A percentile compares a stretch with the other conserved stretches of the same genome.
Conservation (phyloP, 148 eudicot genomes). For the Rhododendron simsii region DNA sequence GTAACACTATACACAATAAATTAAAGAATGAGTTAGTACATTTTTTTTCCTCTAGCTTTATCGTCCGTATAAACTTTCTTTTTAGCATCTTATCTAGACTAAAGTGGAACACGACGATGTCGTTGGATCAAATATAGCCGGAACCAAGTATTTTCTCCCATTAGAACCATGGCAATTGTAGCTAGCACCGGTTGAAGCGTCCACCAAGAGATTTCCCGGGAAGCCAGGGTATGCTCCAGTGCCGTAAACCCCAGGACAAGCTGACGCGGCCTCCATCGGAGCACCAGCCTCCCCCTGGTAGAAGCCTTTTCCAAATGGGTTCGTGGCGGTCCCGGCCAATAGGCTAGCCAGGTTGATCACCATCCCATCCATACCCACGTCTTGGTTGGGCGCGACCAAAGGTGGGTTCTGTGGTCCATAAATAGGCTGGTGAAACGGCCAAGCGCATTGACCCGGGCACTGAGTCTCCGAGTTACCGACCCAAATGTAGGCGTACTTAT, state of each 20-base stretch:
- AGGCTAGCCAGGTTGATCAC: slow-evolving; percentile 18
- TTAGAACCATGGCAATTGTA: slow-evolving; percentile 14
- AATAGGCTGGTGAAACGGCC: slow-evolving; percentile 17
- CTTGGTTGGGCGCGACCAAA: slow-evolving; percentile 14
- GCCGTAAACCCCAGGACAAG: slow-evolving; percentile 14
- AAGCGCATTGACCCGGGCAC: slow-evolving; percentile 22
- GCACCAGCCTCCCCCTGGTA: slow-evolving; percentile 18
- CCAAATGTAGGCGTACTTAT: slow-evolving; percentile 15
- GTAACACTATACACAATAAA: background rate
- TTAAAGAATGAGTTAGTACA: background rate
- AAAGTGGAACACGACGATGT: slow-evolving; percentile 11
- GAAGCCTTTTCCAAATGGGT: slow-evolving; percentile 17
- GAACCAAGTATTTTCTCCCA: slow-evolving; percentile 22
- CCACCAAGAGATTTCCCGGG: slow-evolving; percentile 18
- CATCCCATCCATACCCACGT: slow-evolving; percentile 23
- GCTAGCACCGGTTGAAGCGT: slow-evolving; percentile 20
- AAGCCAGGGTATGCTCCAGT: slow-evolving; percentile 21
- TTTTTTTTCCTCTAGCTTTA: background rate
- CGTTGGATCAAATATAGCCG: slow-evolving; percentile 17
- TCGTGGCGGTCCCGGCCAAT: slow-evolving; percentile 8
- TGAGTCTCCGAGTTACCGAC: slow-evolving; percentile 24
- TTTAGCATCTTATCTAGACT: background rate
- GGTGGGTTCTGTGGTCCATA: slow-evolving; percentile 18
- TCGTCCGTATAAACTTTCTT: background rate
- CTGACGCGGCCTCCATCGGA: slow-evolving; percentile 20